Evolutionary conservation across 257 asterid genomes (phyloP), one percentile per base, ranked within the genome.

Genomic region (Perilla frutescens): DNA sequence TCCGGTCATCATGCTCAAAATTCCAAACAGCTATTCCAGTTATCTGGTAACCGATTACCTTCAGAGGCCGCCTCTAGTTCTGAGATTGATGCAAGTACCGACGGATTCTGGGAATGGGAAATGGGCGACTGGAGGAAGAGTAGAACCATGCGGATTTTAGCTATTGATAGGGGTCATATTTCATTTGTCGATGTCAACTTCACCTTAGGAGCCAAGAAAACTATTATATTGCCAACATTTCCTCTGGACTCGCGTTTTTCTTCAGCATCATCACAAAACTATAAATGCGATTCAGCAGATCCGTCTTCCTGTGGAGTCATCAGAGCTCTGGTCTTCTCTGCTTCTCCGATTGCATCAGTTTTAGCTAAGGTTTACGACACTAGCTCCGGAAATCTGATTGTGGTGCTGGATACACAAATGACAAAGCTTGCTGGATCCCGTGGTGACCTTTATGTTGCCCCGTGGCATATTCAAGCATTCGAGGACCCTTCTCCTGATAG

Each of bases 81-180:
- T 15, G 60, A 61, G 26, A 62, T 10, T 72, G 81, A 68, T 60
- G 55, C 71, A 43, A 55, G 76, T 61, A 37, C 31, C 51, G 70
- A 83, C 41, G 96, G 80, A 15, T 95, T 95, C 85, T 95, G 99
- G 99, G 99, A 95, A 78, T 87, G 82, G 90, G 96, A 95, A 84
- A 89, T 92, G 96, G 97, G 98, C 40, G 99, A 95, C 72, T 95
- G 98, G 99, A 87, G 93, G 63, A 82, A 78, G 79, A 87, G 83
- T 79, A 73, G 97, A 85, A 80, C 87, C 34, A 90, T 95, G 97
- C 96, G 97, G 11, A 77, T 95, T 80, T 83, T 92, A 80, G 96
- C 97, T 55, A 71, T 95, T 50, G 99, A 95, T 79, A 76, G 84
- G 65, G 98, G 97, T 34, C 87, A 58, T 54, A 84, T 86, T 36